Conservation (phyloP, 768 basidiomycete species). For the Pilatotrama ljubarskyi region DNA sequence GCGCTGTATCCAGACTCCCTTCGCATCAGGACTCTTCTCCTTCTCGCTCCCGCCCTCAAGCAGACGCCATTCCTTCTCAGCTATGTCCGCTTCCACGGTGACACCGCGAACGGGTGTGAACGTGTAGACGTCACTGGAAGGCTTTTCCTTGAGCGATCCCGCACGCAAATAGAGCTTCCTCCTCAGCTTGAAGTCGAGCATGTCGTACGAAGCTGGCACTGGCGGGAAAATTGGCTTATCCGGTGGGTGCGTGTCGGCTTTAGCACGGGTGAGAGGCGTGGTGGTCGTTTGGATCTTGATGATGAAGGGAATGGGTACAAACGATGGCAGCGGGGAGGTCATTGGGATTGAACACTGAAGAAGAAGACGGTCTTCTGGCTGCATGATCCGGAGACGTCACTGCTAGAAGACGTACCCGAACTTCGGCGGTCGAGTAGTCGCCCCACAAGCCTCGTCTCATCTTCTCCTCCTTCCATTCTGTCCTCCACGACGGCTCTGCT, state of each 20-base stretch:
- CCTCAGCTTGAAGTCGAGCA: constrained; percentile 8
- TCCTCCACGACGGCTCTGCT: background rate
- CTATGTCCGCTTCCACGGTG: background rate
- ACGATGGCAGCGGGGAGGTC: constrained; percentile 10
- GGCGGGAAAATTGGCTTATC: constrained; percentile 10
- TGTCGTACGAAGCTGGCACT: background rate
- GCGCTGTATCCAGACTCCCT: constrained; percentile 13
- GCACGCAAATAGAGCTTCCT: constrained; percentile 5
- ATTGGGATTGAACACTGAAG: constrained; percentile 11
- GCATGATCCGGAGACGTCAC: too few species aligned
- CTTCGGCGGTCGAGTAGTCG: constrained; percentile 2
- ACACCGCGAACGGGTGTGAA: too few species aligned
- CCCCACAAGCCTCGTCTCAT: constrained; percentile 19
- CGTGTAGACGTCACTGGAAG: too few species aligned
- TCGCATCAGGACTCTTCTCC: background rate
- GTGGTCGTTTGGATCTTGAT: constrained; percentile 17
- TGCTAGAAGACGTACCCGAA: constrained; percentile 7
- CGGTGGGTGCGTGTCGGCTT: background rate
- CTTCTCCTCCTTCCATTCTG: background rate
- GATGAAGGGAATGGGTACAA: constrained; percentile 22
- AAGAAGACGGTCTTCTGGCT: too few species aligned
- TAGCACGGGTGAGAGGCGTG: constrained; percentile 6
- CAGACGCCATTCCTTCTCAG: background rate
- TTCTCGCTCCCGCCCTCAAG: background rate
- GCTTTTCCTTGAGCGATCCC: background rate